phyloP scores from a whole-genome alignment of 306 rosid species.

The Dalbergia cultrata region DNA sequence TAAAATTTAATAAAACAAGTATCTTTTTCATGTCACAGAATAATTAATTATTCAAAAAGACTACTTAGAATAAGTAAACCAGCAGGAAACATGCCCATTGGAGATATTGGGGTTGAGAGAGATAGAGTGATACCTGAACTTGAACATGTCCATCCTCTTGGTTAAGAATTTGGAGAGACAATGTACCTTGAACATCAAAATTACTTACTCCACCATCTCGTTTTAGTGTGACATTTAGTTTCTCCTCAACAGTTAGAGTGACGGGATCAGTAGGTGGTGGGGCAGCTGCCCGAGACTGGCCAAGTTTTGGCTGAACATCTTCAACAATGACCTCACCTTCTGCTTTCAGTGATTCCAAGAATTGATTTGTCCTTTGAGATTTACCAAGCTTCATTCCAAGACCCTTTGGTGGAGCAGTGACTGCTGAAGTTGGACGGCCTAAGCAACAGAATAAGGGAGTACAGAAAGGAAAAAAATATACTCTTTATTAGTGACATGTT shows the following conservation, averaged over 20 bases:
- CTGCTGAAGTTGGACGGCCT: constrained; percentile 84
- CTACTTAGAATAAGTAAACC: constrained; percentile 17
- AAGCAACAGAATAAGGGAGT: constrained; percentile 37
- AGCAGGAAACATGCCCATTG: not conserved
- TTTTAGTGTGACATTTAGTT: constrained; percentile 83
- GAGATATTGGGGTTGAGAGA: not conserved
- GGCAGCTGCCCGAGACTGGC: constrained; percentile 75
- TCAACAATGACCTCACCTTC: constrained; percentile 96
- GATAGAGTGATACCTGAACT: constrained; percentile 72
- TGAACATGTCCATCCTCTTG: constrained; percentile 86
- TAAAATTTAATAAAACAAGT: constrained; percentile 8
- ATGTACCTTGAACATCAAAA: constrained; percentile 94
- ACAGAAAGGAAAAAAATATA: constrained; percentile 38
- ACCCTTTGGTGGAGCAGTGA: constrained; percentile 95
- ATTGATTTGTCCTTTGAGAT: constrained; percentile 86
- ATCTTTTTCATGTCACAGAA: constrained; percentile 4
- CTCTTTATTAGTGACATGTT: constrained; percentile 37
- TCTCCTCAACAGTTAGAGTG: constrained; percentile 94
- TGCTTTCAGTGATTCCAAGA: constrained; percentile 92
- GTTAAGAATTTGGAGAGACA: constrained; percentile 92
- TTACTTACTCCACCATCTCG: constrained; percentile 95
- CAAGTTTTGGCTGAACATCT: constrained; percentile 82
- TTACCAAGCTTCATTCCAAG: constrained; percentile 92
- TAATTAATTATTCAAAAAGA: not conserved
- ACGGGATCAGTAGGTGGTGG: constrained; percentile 87